phyloP scores from a whole-genome alignment of 306 rosid genomes.

The Castanea sativa region DNA sequence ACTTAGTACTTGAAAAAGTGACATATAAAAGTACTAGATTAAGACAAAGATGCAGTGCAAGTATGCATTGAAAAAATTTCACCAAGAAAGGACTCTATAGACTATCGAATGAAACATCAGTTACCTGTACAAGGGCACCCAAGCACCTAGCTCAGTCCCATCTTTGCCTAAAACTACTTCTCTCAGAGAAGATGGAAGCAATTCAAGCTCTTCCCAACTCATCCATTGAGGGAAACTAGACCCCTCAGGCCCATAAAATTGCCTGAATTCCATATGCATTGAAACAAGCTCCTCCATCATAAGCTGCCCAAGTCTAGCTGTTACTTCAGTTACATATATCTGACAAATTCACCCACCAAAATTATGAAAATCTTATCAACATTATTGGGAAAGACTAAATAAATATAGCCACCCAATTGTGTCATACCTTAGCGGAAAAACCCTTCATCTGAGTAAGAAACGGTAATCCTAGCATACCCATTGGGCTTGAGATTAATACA shows the following conservation, averaged over 20 bases:
- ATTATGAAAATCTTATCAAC: not conserved
- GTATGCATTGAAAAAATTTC: not conserved
- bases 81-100: not conserved
- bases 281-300: slow-evolving; percentile 91
- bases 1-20: not conserved
- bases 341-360: slow-evolving; percentile 33
- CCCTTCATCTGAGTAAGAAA: slow-evolving; percentile 44
- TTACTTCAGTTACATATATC: slow-evolving; percentile 78
- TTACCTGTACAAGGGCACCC: slow-evolving; percentile 87
- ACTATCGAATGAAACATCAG: slow-evolving; percentile 11
- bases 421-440: slow-evolving; percentile 29
- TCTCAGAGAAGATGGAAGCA: slow-evolving; percentile 53
- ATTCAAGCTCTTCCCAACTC: slow-evolving; percentile 59
- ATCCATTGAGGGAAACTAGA: slow-evolving; percentile 60
- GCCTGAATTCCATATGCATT: slow-evolving; percentile 72
- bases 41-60: not conserved
- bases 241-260: slow-evolving; percentile 66
- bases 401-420: not conserved
- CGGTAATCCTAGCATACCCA: slow-evolving; percentile 58
- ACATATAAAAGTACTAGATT: not conserved
- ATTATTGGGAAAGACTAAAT: not conserved
- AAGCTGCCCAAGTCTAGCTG: slow-evolving; percentile 72
- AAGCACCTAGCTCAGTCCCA: slow-evolving; percentile 61
- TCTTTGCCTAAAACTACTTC: slow-evolving; percentile 67
- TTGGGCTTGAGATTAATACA: slow-evolving; percentile 47